phyloP scores from a whole-genome alignment of 768 basidiomycete species.

The Xerocomellus amylosporus region DNA sequence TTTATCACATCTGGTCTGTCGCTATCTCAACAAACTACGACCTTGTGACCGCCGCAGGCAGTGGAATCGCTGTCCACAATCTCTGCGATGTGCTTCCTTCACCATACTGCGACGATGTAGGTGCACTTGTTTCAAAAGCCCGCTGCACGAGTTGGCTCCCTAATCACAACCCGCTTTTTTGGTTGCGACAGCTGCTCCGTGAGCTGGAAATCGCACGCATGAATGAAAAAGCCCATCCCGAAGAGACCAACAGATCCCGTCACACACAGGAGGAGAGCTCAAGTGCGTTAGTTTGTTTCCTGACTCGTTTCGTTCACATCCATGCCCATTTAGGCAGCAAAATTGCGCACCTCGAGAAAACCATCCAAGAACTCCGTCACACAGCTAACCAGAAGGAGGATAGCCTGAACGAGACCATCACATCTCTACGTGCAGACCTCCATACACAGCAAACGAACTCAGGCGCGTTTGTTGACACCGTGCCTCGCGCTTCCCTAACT shows the following conservation, averaged over 20 bases:
- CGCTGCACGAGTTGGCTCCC: too few species aligned
- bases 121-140: too few species aligned
- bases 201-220: too few species aligned
- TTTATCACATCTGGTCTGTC: neutral
- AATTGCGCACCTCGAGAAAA: neutral
- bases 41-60: neutral
- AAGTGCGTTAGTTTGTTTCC: neutral
- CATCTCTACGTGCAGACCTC: neutral
- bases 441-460: neutral
- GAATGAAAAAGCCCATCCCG: too few species aligned
- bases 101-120: neutral
- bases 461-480: neutral
- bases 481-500: too few species aligned
- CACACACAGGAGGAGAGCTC: neutral
- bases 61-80: neutral
- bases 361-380: neutral
- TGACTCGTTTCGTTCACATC: too few species aligned
- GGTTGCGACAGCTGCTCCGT: too few species aligned
- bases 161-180: neutral
- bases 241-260: too few species aligned
- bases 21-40: neutral
- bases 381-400: neutral
- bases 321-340: neutral
- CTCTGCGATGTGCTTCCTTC: neutral
- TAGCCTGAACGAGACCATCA: neutral